Evolutionary conservation across 139 green algal genomes (phyloP).

Genomic region (Limnomonas spitsbergensis): DNA sequence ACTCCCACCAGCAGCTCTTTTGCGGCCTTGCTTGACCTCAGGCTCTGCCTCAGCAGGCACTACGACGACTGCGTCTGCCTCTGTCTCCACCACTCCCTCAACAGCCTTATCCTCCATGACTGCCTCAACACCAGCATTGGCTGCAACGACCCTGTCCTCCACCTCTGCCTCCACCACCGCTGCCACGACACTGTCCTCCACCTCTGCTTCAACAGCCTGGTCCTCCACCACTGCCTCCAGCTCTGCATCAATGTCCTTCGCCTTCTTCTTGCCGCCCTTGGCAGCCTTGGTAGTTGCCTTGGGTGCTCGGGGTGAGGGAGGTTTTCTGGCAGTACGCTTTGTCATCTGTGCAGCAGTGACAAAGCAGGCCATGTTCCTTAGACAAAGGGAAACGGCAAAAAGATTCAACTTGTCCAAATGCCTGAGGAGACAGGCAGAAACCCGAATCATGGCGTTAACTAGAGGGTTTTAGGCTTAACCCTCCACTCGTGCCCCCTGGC

Average conservation of each 20-base stretch:
- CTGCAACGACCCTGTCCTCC: neutral
- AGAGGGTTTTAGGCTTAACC: no score
- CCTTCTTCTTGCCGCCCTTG: neutral
- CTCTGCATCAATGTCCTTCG: no score
- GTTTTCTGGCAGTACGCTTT: neutral
- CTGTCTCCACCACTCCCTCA: neutral
- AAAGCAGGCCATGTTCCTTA: neutral
- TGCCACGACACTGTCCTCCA: neutral
- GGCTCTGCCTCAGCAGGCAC: no score
- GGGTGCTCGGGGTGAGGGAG: neutral
- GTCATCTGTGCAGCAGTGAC: neutral
- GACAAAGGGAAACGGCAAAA: no score
- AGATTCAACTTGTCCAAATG: no score
- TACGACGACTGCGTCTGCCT: neutral
- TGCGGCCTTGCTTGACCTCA: no score
- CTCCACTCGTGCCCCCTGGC: no score
- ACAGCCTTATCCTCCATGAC: slow-evolving; percentile 5
- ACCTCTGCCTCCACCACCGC: no score
- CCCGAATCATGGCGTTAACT: no score
- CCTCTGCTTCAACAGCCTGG: neutral
- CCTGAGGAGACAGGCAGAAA: no score
- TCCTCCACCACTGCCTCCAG: neutral
- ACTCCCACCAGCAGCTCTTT: no score
- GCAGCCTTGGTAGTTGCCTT: neutral
- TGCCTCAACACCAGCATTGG: neutral